Conservation (phyloP, 2,329 filamentous ascomycete species). For the Colletotrichum spaethianum region DNA sequence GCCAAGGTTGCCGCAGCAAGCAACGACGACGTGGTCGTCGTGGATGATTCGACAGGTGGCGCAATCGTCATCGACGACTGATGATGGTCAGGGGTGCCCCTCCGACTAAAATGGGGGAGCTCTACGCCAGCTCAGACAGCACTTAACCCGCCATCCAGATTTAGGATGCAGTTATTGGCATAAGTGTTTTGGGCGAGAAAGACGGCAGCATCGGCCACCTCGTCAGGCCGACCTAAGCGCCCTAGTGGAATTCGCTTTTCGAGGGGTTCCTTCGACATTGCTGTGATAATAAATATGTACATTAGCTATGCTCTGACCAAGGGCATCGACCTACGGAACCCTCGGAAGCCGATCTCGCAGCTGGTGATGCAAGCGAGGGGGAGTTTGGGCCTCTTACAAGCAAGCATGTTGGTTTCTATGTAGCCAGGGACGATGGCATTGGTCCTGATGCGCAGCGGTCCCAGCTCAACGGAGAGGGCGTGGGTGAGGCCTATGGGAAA, state of each 20-base stretch:
- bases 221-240: constrained; percentile 78
- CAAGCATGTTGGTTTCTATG: constrained; percentile 85
- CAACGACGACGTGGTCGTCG: constrained; percentile 59
- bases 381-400: constrained; percentile 64
- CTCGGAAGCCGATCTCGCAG: constrained; percentile 19
- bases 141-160: constrained; percentile 87
- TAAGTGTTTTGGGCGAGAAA: constrained; percentile 86
- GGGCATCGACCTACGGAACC: neutral
- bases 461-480: constrained; percentile 75
- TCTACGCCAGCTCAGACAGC: constrained; percentile 63
- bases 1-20: constrained; percentile 57
- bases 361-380: neutral
- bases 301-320: constrained; percentile 50
- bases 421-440: constrained; percentile 90
- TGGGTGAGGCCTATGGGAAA: constrained; percentile 73
- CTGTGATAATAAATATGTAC: constrained; percentile 50
- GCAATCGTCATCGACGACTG: constrained; percentile 78
- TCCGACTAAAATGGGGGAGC: neutral
- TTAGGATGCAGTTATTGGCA: constrained; percentile 89
- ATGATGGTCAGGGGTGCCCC: constrained; percentile 43
- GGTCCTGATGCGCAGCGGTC: constrained; percentile 75
- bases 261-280: constrained; percentile 46
- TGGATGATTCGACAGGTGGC: constrained; percentile 59
- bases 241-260: constrained; percentile 46
- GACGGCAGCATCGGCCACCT: constrained; percentile 85